Percentiles rank a stretch among this genome's conserved stretches.
Evolutionary conservation across 2,329 filamentous ascomycete species (phyloP).

Genomic region (Thelonectria discophora): DNA sequence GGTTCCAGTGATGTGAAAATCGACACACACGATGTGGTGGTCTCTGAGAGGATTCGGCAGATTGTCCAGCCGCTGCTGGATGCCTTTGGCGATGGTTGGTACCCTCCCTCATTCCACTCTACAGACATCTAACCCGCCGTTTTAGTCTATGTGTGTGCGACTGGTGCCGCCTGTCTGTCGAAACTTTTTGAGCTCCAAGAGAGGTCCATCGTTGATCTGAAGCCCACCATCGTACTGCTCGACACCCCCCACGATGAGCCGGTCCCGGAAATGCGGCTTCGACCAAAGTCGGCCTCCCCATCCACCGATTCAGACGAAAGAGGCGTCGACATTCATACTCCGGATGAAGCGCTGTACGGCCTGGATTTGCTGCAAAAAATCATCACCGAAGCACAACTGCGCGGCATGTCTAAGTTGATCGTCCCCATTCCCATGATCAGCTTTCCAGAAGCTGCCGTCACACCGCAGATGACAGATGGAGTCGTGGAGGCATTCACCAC

Average conservation of each 20-base stretch:
- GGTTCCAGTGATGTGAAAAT: conserved; percentile 25
- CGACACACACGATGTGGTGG: conserved; percentile 45
- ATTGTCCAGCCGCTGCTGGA: conserved; percentile 61
- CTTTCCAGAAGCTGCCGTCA: conserved; percentile 45
- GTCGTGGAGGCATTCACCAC: conserved; percentile 49
- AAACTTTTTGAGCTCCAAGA: conserved; percentile 64
- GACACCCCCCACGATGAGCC: conserved; percentile 63
- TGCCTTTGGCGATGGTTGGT: conserved; percentile 63
- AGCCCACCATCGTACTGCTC: conserved; percentile 65
- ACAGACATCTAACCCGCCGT: conserved; percentile 32
- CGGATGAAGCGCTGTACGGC: conserved; percentile 63
- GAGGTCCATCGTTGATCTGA: conserved; percentile 59
- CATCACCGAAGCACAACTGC: conserved; percentile 65
- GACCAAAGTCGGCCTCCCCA: conserved; percentile 56
- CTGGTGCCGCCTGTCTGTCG: conserved; percentile 62
- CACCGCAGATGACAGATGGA: conserved; percentile 49
- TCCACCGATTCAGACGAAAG: conserved; percentile 48
- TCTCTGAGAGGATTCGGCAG: conserved; percentile 53
- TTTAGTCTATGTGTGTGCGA: conserved; percentile 63
- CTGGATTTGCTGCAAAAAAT: conserved; percentile 64
- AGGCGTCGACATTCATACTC: conserved; percentile 52
- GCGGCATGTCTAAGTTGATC: conserved; percentile 64
- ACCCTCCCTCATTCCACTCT: conserved; percentile 17
- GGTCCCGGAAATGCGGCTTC: conserved; percentile 46
- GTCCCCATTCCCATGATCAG: conserved; percentile 65